These are phyloP conservation scores for Cadophora gregata DNA, from an alignment of 2,329 filamentous ascomycete species.

Conservation along the genomic window DNA sequence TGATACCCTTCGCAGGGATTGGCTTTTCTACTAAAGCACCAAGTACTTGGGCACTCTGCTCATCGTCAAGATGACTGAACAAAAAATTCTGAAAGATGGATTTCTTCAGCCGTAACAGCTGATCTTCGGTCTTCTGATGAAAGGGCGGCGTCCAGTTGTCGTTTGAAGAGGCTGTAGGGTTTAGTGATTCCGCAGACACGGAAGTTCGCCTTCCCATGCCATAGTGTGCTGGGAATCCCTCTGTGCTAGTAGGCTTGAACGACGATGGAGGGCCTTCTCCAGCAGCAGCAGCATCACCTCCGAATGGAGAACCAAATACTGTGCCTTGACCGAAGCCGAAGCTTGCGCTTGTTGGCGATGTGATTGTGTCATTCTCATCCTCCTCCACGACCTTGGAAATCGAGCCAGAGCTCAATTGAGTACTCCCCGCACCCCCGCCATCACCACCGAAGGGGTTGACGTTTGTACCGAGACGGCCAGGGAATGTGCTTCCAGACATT, in stretches of 20 bases:
- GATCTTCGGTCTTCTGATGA: slow-evolving; percentile 82
- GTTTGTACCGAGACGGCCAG: slow-evolving; percentile 70
- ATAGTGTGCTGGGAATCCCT: slow-evolving; percentile 88
- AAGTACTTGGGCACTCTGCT: slow-evolving; percentile 85
- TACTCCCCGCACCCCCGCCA: slow-evolving; percentile 37
- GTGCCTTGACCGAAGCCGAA: slow-evolving; percentile 54
- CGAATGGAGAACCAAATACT: slow-evolving; percentile 43
- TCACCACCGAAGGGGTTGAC: slow-evolving; percentile 75
- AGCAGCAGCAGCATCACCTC: slow-evolving; percentile 56
- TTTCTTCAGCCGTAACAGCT: slow-evolving; percentile 76
- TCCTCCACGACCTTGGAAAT: slow-evolving; percentile 54
- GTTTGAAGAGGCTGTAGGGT: slow-evolving; percentile 81
- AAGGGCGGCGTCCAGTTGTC: slow-evolving; percentile 91
- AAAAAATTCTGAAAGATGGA: slow-evolving; percentile 92
- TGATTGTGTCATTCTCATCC: slow-evolving; percentile 77
- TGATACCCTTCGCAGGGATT: slow-evolving; percentile 87
- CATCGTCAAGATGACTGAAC: slow-evolving; percentile 93
- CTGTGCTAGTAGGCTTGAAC: slow-evolving; percentile 51
- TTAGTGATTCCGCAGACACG: slow-evolving; percentile 94
- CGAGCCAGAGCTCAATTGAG: slow-evolving; percentile 58
- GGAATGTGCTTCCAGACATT: slow-evolving; percentile 80
- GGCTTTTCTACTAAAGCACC: slow-evolving; percentile 93
- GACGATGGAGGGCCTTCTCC: slow-evolving; percentile 53
- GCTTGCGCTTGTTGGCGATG: slow-evolving; percentile 72
- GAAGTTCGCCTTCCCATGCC: slow-evolving; percentile 93